Base-by-base conservation (phyloP, 176 grass and related monocot genomes). In the Lolium perenne region DNA sequence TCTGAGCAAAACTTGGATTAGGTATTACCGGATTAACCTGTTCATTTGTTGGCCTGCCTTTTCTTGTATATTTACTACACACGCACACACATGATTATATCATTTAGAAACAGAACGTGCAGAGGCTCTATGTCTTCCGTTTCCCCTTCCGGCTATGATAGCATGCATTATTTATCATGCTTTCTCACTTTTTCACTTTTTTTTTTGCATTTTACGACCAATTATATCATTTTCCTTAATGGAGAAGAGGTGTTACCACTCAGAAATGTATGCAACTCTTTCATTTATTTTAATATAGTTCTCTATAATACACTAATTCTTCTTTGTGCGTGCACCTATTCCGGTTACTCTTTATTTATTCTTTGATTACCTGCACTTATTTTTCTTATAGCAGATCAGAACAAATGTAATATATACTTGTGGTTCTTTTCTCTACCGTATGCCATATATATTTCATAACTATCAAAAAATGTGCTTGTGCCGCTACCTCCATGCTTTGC, bases 401-500 rank as follows among this genome's bases (percentile, higher is more conserved):
- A 79, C 18, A 79, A 61, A 79, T 79, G 4, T 41, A 41, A 59
- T 43, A 58, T 41, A 61, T 16, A 45, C 32, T 35, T 22, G 18
- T 61, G 54, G 76, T 61, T 57, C 38, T 77, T 76, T 47, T 56
- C 20, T 55, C 21, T 54, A 38, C 55, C 38, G 67, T 41, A 23
- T 7, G 55, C 56, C 76, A 76, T 76, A 60, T 75, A 83, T 78
- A 43, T 7, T 60, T 82, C 61, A 41, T 26, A 87, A 26, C 46
- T 71, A n/a, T 25, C 49, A 63, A 65, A 82, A 77, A 25, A 68
- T 69, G 18, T 62, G 61, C 51, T 71, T 41, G 82, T 83, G 21
- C 63, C 55, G 59, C 54, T 88, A 84, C 78, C 10, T 62, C 32
- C 63, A 71, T 76, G 47, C 67, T 83, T 88, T 15, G 32, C 47